A percentile compares a stretch with the other conserved stretches of the same genome.
phyloP scores from a whole-genome alignment of 1,139 yeast genomes.

The Geotrichum bryndzae region DNA sequence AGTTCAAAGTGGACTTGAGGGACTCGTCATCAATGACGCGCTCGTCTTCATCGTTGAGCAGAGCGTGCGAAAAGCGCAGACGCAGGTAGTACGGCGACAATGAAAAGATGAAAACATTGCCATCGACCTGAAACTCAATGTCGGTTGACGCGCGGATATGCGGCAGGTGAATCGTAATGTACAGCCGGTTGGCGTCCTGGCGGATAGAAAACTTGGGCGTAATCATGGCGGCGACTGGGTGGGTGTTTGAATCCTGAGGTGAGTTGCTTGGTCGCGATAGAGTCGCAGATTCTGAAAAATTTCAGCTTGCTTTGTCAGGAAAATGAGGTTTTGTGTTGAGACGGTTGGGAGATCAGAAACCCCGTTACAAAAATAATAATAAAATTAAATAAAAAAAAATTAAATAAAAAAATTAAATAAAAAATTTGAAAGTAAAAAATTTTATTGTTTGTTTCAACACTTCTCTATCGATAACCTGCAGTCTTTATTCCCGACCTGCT shows the following conservation, averaged over 20 bases:
- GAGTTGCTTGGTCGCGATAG: too few species aligned
- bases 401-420: background rate
- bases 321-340: too few species aligned
- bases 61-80: conserved; percentile 60
- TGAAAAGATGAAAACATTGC: conserved; percentile 72
- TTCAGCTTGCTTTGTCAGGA: too few species aligned
- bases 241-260: background rate
- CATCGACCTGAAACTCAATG: conserved; percentile 74
- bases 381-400: background rate
- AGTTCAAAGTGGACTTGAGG: conserved; percentile 46
- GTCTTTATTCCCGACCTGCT: background rate
- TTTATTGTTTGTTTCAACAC: background rate
- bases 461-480: background rate
- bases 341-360: background rate
- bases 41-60: conserved; percentile 65
- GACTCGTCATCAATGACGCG: conserved; percentile 31
- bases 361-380: background rate
- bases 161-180: conserved; percentile 40
- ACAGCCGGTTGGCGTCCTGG: conserved; percentile 71
- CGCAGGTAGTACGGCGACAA: conserved; percentile 83
- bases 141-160: conserved; percentile 55
- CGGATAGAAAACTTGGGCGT: conserved; percentile 75
- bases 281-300: too few species aligned
- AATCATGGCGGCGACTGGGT: conserved; percentile 48
- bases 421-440: background rate